phyloP scores from a whole-genome alignment of 768 basidiomycete species.

The Candolleomyces efflorescens region DNA sequence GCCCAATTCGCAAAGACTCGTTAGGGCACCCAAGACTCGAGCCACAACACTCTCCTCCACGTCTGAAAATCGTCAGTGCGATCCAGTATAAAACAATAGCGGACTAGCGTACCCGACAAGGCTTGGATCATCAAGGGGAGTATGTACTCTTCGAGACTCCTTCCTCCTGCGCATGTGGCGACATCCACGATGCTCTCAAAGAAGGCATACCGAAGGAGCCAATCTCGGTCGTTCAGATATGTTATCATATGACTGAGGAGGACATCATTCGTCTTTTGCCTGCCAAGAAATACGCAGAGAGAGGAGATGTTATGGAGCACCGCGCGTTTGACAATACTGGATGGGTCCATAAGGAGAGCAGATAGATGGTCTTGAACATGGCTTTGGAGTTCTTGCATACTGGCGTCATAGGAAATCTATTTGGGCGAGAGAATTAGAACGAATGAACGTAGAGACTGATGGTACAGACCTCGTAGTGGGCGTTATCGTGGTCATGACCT shows the following conservation, averaged over 20 bases:
- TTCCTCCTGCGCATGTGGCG: slow-evolving; percentile 87
- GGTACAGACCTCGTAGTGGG: slow-evolving; percentile 68
- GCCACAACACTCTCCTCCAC: slow-evolving; percentile 94
- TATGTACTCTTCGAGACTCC: slow-evolving; percentile 75
- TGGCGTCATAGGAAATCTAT: slow-evolving; percentile 88
- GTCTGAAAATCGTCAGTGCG: slow-evolving; percentile 44
- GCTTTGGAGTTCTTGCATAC: slow-evolving; percentile 79
- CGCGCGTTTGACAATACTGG: slow-evolving; percentile 87
- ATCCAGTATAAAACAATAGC: background rate
- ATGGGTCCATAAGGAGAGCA: slow-evolving; percentile 82
- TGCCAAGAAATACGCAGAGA: slow-evolving; percentile 83
- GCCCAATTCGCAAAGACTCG: slow-evolving; percentile 85
- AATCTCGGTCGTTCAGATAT: slow-evolving; percentile 86
- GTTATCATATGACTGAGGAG: slow-evolving; percentile 87
- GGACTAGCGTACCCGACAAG: slow-evolving; percentile 64
- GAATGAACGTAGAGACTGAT: background rate
- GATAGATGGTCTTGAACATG: slow-evolving; percentile 86
- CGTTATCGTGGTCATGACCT: slow-evolving; percentile 69
- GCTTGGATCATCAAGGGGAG: slow-evolving; percentile 96
- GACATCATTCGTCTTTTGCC: slow-evolving; percentile 93
- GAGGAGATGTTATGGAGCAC: slow-evolving; percentile 38
- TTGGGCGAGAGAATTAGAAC: background rate
- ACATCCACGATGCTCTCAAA: slow-evolving; percentile 96
- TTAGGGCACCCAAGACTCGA: slow-evolving; percentile 81
- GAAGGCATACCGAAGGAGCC: slow-evolving; percentile 87